Evolutionary conservation across 305 asterid genomes (phyloP), one percentile per base, ranked within the genome.

Genomic region (Coffea humblotiana): DNA sequence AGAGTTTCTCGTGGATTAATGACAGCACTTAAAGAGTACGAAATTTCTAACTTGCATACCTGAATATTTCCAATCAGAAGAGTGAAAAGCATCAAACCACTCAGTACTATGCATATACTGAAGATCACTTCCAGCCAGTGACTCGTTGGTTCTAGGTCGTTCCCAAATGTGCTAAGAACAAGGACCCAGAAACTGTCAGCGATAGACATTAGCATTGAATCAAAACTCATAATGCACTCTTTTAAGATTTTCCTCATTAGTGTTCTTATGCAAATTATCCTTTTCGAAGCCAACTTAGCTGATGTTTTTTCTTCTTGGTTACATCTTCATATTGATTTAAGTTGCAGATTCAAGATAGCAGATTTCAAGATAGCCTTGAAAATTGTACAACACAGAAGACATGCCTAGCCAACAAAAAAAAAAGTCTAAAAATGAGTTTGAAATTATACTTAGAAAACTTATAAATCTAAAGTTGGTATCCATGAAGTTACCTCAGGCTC

Each of bases 61-160:
- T 95, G 99, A 65, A 94, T 94, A 76, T 96, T 96, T 71, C 98
- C 99, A 15, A 96, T 94, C 86, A 96, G 83, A 74, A 94, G 88
- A 32, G 99, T 96, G 89, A 96, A 96, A 78, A 94, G 83, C 93
- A 96, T 85, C 77, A 96, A 84, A 23, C 99, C 99, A 82, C 98
- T 90, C 35, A 96, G 97, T 77, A 88, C 95, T 40, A 88, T 87
- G 72, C 88, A 85, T 68, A 96, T 96, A 81, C 98, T 89, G 88
- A 94, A 96, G 84, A 92, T 81, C 69, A 95, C 93, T 84, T 95
- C 98, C 75, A 94, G 80, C 93, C 91, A 88, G 70, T 95, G 80
- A 69, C 99, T 92, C 19, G 99, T 94, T 18, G 99, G 99, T 72
- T 94, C 98, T 85, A 95, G 84, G 80, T 88, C 93, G 72, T 95